Conservation (phyloP, 495 filamentous ascomycete genomes). For the Tuber microsphaerosporum region DNA sequence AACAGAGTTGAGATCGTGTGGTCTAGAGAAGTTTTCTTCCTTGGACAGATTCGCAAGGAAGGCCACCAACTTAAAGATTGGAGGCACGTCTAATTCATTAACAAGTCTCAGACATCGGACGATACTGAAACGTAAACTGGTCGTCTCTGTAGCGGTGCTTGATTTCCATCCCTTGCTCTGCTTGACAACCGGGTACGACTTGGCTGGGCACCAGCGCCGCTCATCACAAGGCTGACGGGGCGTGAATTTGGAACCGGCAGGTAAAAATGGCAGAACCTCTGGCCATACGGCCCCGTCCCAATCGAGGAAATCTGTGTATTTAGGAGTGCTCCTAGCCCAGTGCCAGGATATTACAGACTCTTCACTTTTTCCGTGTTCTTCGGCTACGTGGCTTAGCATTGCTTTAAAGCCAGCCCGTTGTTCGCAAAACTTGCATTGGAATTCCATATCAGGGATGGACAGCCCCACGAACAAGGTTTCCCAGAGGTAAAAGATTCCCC, state of each 20-base stretch:
- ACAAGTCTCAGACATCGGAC: background rate
- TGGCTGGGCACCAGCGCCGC: background rate
- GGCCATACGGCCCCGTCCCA: constrained; percentile 32
- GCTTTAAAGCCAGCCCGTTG: constrained; percentile 20
- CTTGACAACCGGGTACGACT: background rate
- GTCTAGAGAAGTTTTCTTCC: background rate
- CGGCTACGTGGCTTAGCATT: constrained; percentile 22
- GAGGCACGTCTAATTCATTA: background rate
- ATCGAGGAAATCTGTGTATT: constrained; percentile 6
- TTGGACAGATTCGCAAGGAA: background rate
- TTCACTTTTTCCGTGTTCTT: constrained; percentile 20
- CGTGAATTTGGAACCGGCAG: constrained; percentile 21
- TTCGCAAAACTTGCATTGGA: constrained; percentile 26
- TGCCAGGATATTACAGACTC: constrained; percentile 15
- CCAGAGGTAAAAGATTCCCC: constrained; percentile 29
- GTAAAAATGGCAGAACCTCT: constrained; percentile 23
- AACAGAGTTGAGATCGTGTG: constrained; percentile 1
- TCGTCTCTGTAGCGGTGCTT: background rate
- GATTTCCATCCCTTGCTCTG: background rate
- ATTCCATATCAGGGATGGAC: constrained; percentile 7
- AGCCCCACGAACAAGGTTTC: constrained; percentile 22
- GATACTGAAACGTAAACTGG: background rate
- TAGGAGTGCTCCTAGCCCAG: constrained; percentile 13
- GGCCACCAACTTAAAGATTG: background rate
- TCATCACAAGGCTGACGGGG: background rate